phyloP scores from a whole-genome alignment of 345 rosid genomes.

The Litchi chinensis region DNA sequence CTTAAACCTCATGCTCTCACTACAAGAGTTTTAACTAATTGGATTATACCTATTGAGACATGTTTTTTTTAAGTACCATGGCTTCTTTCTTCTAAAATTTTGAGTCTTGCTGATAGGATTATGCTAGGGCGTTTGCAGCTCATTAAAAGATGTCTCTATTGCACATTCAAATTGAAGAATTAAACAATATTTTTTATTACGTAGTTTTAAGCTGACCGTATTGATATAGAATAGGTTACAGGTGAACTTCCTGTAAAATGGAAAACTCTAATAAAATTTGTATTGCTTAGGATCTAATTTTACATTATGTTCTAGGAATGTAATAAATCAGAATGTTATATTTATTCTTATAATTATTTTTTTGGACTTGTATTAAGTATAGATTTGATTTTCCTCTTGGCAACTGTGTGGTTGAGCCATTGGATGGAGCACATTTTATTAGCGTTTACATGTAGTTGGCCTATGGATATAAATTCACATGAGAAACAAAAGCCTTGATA shows the following conservation, averaged over 20 bases:
- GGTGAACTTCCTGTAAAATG: not conserved
- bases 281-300: not conserved
- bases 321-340: too few relatives aligned
- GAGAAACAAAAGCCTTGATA: not conserved
- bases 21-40: too few relatives aligned
- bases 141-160: too few relatives aligned
- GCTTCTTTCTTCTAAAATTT: too few relatives aligned
- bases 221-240: not conserved
- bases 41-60: too few relatives aligned
- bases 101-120: too few relatives aligned
- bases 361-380: not conserved
- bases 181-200: not conserved
- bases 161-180: too few relatives aligned
- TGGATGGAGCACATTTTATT: not conserved
- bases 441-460: not conserved
- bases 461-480: conserved; percentile 6
- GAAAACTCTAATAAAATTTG: not conserved
- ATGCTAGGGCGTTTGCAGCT: too few relatives aligned
- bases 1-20: too few relatives aligned
- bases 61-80: too few relatives aligned
- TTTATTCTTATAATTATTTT: too few relatives aligned
- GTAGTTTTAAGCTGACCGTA: not conserved
- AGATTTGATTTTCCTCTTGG: not conserved
- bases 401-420: not conserved
- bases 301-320: not conserved